These are phyloP conservation scores for Eremothecium sinecaudum DNA, from an alignment of 1,139 yeast genomes.

Conservation along the genomic window DNA sequence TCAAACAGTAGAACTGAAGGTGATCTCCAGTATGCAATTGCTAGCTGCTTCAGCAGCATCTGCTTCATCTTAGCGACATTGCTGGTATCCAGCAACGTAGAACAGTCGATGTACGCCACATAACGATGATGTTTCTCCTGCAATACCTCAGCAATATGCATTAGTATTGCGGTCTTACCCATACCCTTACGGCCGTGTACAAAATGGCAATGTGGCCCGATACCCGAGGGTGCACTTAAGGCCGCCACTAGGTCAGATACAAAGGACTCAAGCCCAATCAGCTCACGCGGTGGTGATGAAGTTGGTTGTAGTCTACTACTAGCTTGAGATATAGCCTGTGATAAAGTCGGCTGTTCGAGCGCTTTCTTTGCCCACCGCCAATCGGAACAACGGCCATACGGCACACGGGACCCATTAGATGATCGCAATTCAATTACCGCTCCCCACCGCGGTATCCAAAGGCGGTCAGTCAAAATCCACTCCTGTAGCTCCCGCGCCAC, in stretches of 20 bases:
- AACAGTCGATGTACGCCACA: slow-evolving; percentile 44
- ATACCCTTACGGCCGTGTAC: slow-evolving; percentile 71
- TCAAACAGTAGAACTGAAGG: slow-evolving; percentile 73
- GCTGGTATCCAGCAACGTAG: slow-evolving; percentile 21
- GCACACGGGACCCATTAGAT: slow-evolving; percentile 11
- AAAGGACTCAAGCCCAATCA: slow-evolving; percentile 51
- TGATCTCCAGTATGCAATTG: slow-evolving; percentile 65
- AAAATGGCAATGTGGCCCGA: slow-evolving; percentile 37
- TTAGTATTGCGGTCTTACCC: slow-evolving; percentile 59
- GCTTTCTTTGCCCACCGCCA: slow-evolving; percentile 3
- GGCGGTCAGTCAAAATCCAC: slow-evolving; percentile 15
- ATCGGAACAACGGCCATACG: slow-evolving; percentile 1
- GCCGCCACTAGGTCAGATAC: slow-evolving; percentile 38
- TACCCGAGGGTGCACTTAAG: slow-evolving; percentile 27
- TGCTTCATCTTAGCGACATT: slow-evolving; percentile 40
- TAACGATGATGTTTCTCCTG: slow-evolving; percentile 37
- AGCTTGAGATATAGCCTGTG: no score
- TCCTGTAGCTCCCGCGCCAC: slow-evolving; percentile 5
- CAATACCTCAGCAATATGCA: slow-evolving; percentile 36
- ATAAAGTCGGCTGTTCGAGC: slow-evolving; percentile 1
- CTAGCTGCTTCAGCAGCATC: slow-evolving; percentile 43
- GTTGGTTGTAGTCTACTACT: not conserved
- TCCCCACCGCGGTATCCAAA: slow-evolving; percentile 9
- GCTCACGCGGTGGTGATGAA: slow-evolving; percentile 12
- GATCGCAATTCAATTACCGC: slow-evolving; percentile 11